A percentile compares a stretch with the other conserved stretches of the same genome.
These are phyloP conservation scores for Ensete glaucum DNA, from an alignment of 176 grass and related monocot genomes.

Conservation along the genomic window DNA sequence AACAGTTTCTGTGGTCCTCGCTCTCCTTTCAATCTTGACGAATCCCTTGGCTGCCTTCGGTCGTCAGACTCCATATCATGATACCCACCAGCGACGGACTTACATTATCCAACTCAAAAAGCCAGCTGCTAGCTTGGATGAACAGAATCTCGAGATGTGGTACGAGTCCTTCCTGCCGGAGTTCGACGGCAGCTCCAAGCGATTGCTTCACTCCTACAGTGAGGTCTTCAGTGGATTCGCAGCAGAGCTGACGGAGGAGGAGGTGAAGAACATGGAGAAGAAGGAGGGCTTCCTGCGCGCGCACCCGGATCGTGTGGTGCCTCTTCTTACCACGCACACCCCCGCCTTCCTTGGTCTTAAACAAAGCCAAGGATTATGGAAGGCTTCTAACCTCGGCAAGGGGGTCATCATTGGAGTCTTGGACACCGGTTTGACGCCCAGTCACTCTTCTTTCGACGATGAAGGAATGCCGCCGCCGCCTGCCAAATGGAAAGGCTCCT, in stretches of 20 bases:
- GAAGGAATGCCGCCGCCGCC: slow-evolving; percentile 6
- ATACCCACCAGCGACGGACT: background rate
- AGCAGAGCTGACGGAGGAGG: background rate
- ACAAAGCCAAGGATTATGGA: background rate
- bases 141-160: background rate
- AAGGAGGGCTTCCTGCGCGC: slow-evolving; percentile 4
- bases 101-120: background rate
- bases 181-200: background rate
- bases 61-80: background rate
- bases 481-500: slow-evolving; percentile 20
- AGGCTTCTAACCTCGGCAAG: background rate
- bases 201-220: slow-evolving; percentile 1
- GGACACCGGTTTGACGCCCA: slow-evolving; percentile 6
- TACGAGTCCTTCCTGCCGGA: slow-evolving; percentile 5
- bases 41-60: background rate
- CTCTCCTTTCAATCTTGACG: too few relatives aligned
- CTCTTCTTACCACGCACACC: background rate
- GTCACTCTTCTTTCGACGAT: slow-evolving; percentile 16
- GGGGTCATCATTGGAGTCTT: slow-evolving; percentile 16
- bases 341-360: slow-evolving; percentile 7
- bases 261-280: background rate
- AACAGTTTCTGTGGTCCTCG: too few relatives aligned
- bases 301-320: background rate
- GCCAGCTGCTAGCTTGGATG: background rate
- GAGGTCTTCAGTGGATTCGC: slow-evolving; percentile 3